These are phyloP conservation scores for Calonectria pauciramosa DNA, from an alignment of 2,329 filamentous ascomycete species.

Conservation along the genomic window DNA sequence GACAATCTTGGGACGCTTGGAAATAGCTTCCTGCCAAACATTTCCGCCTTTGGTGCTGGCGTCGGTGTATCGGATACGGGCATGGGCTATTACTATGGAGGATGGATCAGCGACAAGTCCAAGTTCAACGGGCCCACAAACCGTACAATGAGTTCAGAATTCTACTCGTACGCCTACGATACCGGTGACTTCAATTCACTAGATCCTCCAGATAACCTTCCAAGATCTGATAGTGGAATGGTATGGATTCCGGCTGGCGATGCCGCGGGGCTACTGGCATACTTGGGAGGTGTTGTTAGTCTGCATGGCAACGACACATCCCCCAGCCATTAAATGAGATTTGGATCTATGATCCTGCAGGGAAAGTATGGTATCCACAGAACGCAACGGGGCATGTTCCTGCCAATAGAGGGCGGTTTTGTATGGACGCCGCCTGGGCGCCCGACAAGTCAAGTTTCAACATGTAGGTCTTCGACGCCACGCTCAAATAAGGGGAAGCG, in stretches of 20 bases:
- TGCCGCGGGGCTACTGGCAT: slow-evolving; percentile 65
- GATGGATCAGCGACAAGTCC: slow-evolving; percentile 68
- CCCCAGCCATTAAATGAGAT: slow-evolving; percentile 61
- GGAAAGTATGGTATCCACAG: background rate
- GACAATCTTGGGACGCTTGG: slow-evolving; percentile 54
- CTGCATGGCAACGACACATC: background rate
- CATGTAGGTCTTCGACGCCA: slow-evolving; percentile 56
- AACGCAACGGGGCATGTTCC: slow-evolving; percentile 65
- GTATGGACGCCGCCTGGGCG: slow-evolving; percentile 70
- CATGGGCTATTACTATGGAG: slow-evolving; percentile 71
- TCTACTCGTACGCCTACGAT: slow-evolving; percentile 17
- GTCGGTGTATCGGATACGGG: slow-evolving; percentile 65
- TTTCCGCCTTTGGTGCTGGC: slow-evolving; percentile 65
- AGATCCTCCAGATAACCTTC: background rate
- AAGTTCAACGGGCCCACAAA: slow-evolving; percentile 36
- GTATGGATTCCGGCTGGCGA: slow-evolving; percentile 70
- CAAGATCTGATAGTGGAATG: slow-evolving; percentile 69
- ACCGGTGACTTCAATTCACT: background rate
- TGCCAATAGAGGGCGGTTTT: slow-evolving; percentile 65
- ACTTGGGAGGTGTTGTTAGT: slow-evolving; percentile 67
- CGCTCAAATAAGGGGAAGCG: no score
- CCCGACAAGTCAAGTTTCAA: slow-evolving; percentile 71
- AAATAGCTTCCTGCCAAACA: slow-evolving; percentile 31
- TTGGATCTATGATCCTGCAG: slow-evolving; percentile 67
- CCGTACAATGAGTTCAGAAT: slow-evolving; percentile 2